These are phyloP conservation scores for Phlegmacium glaucopus DNA, from an alignment of 768 basidiomycete genomes.

Conservation along the genomic window DNA sequence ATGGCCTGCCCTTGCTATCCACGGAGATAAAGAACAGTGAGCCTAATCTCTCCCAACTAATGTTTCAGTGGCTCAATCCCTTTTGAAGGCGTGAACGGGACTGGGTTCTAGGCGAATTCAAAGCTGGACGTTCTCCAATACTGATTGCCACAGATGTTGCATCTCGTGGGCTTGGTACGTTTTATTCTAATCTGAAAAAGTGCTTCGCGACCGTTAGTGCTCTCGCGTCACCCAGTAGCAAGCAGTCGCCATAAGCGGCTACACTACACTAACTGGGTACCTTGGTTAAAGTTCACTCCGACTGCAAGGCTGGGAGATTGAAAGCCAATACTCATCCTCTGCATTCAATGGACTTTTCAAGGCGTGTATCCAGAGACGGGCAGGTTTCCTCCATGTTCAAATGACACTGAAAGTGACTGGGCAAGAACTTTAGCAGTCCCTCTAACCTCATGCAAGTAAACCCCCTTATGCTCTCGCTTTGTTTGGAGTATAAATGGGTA, in stretches of 20 bases:
- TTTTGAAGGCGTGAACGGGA: constrained; percentile 88
- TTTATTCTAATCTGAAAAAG: constrained; percentile 25
- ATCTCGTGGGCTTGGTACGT: constrained; percentile 99
- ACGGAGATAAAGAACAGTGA: constrained; percentile 98
- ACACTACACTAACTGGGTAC: constrained; percentile 20
- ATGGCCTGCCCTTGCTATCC: constrained; percentile 99
- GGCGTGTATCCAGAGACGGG: constrained; percentile 38
- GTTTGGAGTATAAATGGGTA: constrained; percentile 32
- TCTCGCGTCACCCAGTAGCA: constrained; percentile 20
- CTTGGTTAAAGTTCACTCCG: constrained; percentile 16
- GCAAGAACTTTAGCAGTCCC: constrained; percentile 27
- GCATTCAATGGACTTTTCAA: constrained; percentile 23
- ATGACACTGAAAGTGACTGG: constrained; percentile 34
- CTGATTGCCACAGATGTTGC: constrained; percentile 99
- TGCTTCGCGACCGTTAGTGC: constrained; percentile 21
- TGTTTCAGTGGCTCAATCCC: too few species aligned
- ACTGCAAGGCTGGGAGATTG: constrained; percentile 15
- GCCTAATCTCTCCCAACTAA: constrained; percentile 16
- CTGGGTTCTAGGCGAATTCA: constrained; percentile 98
- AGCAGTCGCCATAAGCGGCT: constrained; percentile 15
- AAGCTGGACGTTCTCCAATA: constrained; percentile 95
- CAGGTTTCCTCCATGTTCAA: constrained; percentile 35
- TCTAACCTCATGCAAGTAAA: constrained; percentile 38
- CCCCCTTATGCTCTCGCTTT: constrained; percentile 29
- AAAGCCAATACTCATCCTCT: constrained; percentile 14